Evolutionary conservation across 2,329 filamentous ascomycete species (phyloP).

Genomic region (Leptographium galeiforme): DNA sequence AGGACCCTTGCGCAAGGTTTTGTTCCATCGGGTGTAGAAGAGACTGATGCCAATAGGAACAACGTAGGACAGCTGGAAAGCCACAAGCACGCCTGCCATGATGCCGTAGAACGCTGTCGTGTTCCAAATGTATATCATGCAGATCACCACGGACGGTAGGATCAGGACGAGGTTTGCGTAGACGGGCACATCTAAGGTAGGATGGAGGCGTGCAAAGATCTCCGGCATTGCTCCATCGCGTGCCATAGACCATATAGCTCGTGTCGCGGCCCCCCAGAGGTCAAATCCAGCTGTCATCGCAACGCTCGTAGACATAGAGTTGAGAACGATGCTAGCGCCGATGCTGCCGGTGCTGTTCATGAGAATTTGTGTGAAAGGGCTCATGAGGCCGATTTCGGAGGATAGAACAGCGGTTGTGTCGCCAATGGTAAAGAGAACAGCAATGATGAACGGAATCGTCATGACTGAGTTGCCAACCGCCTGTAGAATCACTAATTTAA

Average conservation of each 20-base stretch:
- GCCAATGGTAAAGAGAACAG: neutral
- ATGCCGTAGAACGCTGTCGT: neutral
- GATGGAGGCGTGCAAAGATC: neutral
- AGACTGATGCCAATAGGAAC: neutral
- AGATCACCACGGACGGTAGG: neutral
- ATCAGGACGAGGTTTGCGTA: neutral
- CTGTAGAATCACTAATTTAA: neutral
- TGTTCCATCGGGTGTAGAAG: neutral
- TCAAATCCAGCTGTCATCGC: neutral
- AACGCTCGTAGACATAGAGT: neutral
- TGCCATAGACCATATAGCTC: neutral
- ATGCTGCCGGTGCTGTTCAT: neutral
- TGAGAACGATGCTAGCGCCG: neutral
- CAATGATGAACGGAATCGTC: neutral
- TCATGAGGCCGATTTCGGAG: neutral
- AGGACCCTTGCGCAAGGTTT: neutral
- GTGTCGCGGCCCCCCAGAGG: neutral
- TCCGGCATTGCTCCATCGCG: neutral
- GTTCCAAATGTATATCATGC: slow-evolving; percentile 1
- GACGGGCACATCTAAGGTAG: neutral
- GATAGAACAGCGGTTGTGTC: neutral
- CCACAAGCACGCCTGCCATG: neutral
- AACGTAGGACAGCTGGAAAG: neutral
- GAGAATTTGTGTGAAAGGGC: neutral
- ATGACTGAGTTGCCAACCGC: neutral